A percentile compares a stretch with the other conserved stretches of the same genome.
phyloP scores from a whole-genome alignment of 2,329 filamentous ascomycete genomes.

The Ophiocordyceps camponoti-floridani region DNA sequence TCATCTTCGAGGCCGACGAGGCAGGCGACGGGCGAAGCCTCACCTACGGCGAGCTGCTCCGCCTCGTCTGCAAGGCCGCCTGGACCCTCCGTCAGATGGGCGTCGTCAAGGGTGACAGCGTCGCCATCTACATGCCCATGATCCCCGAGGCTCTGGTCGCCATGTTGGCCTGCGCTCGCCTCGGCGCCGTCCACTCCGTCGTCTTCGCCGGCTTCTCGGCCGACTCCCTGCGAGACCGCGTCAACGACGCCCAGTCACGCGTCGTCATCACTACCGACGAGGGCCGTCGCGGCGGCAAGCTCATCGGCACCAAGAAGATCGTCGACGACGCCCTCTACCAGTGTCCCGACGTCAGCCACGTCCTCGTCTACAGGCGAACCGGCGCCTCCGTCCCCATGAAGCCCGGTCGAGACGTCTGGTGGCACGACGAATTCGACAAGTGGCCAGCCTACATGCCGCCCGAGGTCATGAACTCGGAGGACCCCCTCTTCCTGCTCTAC shows the following conservation, averaged over 20 bases:
- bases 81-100: constrained; percentile 89
- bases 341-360: constrained; percentile 72
- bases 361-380: constrained; percentile 88
- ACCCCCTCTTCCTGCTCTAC: constrained; percentile 93
- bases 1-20: constrained; percentile 98
- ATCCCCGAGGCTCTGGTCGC: constrained; percentile 89
- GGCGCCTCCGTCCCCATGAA: constrained; percentile 88
- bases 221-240: constrained; percentile 87
- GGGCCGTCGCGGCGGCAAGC: constrained; percentile 92
- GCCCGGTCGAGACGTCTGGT: constrained; percentile 79
- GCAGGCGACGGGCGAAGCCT: constrained; percentile 70
- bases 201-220: constrained; percentile 96
- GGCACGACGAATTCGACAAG: constrained; percentile 97
- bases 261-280: constrained; percentile 96
- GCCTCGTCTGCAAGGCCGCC: constrained; percentile 75
- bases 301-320: constrained; percentile 97
- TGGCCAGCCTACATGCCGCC: constrained; percentile 86
- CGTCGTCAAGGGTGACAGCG: constrained; percentile 90
- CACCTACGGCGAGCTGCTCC: constrained; percentile 82
- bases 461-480: constrained; percentile 79
- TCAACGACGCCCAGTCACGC: constrained; percentile 76
- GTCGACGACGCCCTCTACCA: constrained; percentile 95
- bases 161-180: constrained; percentile 77
- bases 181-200: constrained; percentile 92
- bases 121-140: constrained; percentile 96